phyloP scores from a whole-genome alignment of 805 yeast species.

The Candida hungchunana region DNA sequence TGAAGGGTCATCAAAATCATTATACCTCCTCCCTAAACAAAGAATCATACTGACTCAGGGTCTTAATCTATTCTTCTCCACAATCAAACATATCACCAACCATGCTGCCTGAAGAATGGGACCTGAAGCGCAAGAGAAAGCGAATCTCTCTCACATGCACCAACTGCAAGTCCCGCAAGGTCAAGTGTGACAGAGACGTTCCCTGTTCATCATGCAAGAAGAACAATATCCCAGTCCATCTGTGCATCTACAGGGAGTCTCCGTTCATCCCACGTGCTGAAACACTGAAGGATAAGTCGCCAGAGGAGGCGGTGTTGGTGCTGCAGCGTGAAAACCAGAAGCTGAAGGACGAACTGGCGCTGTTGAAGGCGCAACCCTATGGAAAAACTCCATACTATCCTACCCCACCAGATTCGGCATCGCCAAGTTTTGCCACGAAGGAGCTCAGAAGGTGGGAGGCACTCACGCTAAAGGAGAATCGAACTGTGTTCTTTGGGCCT shows the following conservation, averaged over 20 bases:
- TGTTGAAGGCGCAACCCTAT: conserved; percentile 7
- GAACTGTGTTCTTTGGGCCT: conserved; percentile 19
- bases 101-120: no score
- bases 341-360: conserved; percentile 16
- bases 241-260: conserved; percentile 26
- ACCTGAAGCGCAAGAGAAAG: conserved; percentile 6
- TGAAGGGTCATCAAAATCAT: no score
- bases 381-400: not conserved
- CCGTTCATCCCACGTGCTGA: conserved; percentile 28
- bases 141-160: conserved; percentile 19
- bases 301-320: conserved; percentile 12
- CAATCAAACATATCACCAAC: no score
- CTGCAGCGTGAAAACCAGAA: conserved; percentile 18
- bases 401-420: not conserved
- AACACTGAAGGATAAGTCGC: conserved; percentile 8
- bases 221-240: conserved; percentile 20
- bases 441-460: conserved; percentile 8
- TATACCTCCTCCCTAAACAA: no score
- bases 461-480: conserved; percentile 9
- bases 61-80: no score
- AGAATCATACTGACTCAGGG: no score
- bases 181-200: conserved; percentile 25
- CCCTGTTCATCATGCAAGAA: conserved; percentile 25
- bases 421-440: not conserved
- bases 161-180: conserved; percentile 22